Conservation (phyloP, 1,284 basidiomycete genomes). For the Trichosporon sp. region DNA sequence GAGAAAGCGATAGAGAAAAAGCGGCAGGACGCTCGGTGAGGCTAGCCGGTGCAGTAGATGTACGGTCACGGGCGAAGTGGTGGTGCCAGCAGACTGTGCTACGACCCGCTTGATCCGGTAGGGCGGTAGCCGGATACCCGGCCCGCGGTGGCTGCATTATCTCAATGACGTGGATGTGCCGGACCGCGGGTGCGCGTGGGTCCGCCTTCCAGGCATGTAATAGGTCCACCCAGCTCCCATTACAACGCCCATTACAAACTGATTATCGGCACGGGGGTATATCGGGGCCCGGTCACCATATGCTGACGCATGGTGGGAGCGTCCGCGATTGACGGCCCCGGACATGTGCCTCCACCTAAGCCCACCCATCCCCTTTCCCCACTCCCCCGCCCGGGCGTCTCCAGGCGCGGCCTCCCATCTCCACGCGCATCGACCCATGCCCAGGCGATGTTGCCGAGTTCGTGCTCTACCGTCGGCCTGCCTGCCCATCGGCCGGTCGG, state of each 20-base stretch:
- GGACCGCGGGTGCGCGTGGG: background rate
- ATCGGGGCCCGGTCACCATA: slow-evolving; percentile 16
- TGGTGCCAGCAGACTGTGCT: background rate
- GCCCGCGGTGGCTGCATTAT: background rate
- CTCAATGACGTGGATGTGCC: slow-evolving; percentile 5
- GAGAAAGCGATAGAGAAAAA: background rate
- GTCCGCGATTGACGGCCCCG: slow-evolving; percentile 5
- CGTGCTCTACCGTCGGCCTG: too few relatives aligned
- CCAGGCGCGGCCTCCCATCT: slow-evolving; percentile 1
- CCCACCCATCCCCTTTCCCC: background rate
- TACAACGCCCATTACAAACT: slow-evolving; percentile 4
- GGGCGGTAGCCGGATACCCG: slow-evolving; percentile 19
- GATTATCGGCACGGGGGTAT: slow-evolving; percentile 3
- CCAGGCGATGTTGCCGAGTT: background rate
- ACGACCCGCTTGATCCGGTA: background rate
- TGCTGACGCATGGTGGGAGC: background rate
- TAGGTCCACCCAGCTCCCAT: background rate
- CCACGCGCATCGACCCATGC: background rate
- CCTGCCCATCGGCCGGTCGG: background rate
- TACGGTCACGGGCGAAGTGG: background rate
- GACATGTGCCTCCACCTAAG: slow-evolving; percentile 8
- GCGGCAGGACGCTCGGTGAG: background rate
- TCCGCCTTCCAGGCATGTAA: background rate
- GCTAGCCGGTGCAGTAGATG: slow-evolving; percentile 1
- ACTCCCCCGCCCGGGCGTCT: background rate